Evolutionary conservation across 1,284 basidiomycete species (phyloP).

Genomic region (Puccinia triticina): DNA sequence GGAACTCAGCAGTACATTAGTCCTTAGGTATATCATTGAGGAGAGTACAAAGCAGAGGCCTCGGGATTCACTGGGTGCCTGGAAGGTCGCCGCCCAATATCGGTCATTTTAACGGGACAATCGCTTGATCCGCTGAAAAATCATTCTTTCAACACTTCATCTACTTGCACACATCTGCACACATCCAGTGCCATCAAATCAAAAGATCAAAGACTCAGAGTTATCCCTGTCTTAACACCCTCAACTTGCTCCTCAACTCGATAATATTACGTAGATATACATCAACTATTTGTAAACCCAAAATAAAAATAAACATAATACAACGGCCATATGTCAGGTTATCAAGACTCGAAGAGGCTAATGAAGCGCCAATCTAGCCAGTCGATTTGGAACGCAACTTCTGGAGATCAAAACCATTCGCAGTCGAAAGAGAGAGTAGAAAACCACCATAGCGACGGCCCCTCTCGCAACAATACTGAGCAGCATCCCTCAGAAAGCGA

Average conservation of each 20-base stretch:
- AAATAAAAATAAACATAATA: not conserved
- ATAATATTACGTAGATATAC: not conserved
- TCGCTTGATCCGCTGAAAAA: not conserved
- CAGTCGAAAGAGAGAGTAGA: slow-evolving; percentile 6
- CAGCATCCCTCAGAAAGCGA: slow-evolving; percentile 4
- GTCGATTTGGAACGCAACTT: not conserved
- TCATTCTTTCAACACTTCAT: slow-evolving; percentile 16
- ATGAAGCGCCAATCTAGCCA: slow-evolving; percentile 20
- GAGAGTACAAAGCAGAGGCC: not conserved
- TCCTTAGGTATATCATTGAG: not conserved
- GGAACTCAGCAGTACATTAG: slow-evolving; percentile 5
- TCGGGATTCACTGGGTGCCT: slow-evolving; percentile 11
- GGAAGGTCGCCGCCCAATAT: slow-evolving; percentile 20
- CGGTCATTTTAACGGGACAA: slow-evolving; percentile 7
- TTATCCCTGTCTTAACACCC: not conserved
- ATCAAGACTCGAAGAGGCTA: not conserved
- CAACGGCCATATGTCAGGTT: not conserved
- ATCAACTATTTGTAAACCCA: not conserved
- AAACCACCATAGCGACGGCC: not conserved
- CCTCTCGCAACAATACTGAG: slow-evolving; percentile 6
- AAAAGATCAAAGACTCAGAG: not conserved
- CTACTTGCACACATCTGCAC: too few species aligned
- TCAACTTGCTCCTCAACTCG: not conserved
- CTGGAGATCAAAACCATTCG: not conserved
- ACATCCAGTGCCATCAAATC: slow-evolving; percentile 6